Percentiles rank a stretch among this genome's conserved stretches.
Evolutionary conservation across 208 protist species (phyloP).

Genomic region (Trypanosoma rangeli): DNA sequence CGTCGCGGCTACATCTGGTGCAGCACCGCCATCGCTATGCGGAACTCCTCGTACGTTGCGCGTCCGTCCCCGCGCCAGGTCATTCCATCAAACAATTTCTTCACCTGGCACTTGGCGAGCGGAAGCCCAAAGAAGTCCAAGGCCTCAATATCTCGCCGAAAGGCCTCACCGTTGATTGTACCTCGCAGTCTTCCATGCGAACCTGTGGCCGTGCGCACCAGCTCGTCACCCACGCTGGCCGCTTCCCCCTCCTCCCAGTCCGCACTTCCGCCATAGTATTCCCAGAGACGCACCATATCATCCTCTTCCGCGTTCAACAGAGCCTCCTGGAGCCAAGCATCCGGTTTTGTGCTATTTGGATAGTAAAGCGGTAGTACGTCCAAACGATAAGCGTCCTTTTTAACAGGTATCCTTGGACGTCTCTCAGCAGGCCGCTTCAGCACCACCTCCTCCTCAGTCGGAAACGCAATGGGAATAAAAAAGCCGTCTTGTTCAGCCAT

Average conservation of each 20-base stretch:
- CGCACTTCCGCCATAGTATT: slow-evolving; percentile 39
- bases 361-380: too few relatives aligned
- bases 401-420: background rate
- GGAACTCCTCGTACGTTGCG: slow-evolving; percentile 59
- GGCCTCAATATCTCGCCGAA: slow-evolving; percentile 52
- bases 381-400: background rate
- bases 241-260: background rate
- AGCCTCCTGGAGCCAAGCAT: slow-evolving; percentile 36
- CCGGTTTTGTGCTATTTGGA: slow-evolving; percentile 3
- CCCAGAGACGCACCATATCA: slow-evolving; percentile 52
- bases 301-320: slow-evolving; percentile 38
- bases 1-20: slow-evolving; percentile 39
- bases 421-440: background rate
- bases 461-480: slow-evolving; percentile 20
- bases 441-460: slow-evolving; percentile 9
- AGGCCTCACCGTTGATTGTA: slow-evolving; percentile 28
- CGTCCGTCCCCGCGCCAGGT: slow-evolving; percentile 34
- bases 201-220: slow-evolving; percentile 25
- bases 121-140: slow-evolving; percentile 68
- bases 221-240: slow-evolving; percentile 1
- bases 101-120: slow-evolving; percentile 36
- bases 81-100: slow-evolving; percentile 45
- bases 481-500: slow-evolving; percentile 20
- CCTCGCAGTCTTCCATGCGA: slow-evolving; percentile 11
- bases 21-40: slow-evolving; percentile 42